These are phyloP conservation scores for Colletotrichum gloeosporioides DNA, from an alignment of 2,329 filamentous ascomycete species.

Conservation along the genomic window DNA sequence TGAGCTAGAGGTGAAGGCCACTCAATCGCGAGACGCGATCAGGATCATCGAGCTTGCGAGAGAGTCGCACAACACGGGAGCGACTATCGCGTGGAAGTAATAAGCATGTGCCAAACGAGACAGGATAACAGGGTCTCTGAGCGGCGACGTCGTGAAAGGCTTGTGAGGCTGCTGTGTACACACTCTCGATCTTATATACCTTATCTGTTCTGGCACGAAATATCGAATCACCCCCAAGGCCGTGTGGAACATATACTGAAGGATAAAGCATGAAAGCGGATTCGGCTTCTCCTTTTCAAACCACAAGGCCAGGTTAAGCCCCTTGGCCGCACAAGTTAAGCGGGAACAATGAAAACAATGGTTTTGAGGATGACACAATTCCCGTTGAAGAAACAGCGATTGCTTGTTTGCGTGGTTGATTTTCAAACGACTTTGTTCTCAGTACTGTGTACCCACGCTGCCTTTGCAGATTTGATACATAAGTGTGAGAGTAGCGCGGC, in stretches of 20 bases:
- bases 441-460: too few relatives aligned
- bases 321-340: too few relatives aligned
- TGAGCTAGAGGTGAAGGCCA: conserved; percentile 43
- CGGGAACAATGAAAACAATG: too few relatives aligned
- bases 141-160: rapidly evolving
- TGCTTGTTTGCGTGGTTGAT: too few relatives aligned
- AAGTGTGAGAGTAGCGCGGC: neutral
- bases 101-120: neutral
- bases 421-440: too few relatives aligned
- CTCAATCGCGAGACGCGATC: conserved; percentile 42
- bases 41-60: conserved; percentile 46
- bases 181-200: neutral
- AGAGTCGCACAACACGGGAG: conserved; percentile 38
- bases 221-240: neutral
- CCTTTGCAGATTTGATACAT: neutral
- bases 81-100: conserved; percentile 31
- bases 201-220: neutral
- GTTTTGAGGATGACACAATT: too few relatives aligned
- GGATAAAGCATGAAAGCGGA: too few relatives aligned
- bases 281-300: too few relatives aligned
- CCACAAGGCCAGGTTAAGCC: too few relatives aligned
- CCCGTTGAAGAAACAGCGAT: too few relatives aligned
- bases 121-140: rapidly evolving
- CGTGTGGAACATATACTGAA: too few relatives aligned
- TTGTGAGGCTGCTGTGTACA: neutral